These are phyloP conservation scores for Aspergillus viridinutans DNA, from an alignment of 2,329 filamentous ascomycete genomes.

Conservation along the genomic window DNA sequence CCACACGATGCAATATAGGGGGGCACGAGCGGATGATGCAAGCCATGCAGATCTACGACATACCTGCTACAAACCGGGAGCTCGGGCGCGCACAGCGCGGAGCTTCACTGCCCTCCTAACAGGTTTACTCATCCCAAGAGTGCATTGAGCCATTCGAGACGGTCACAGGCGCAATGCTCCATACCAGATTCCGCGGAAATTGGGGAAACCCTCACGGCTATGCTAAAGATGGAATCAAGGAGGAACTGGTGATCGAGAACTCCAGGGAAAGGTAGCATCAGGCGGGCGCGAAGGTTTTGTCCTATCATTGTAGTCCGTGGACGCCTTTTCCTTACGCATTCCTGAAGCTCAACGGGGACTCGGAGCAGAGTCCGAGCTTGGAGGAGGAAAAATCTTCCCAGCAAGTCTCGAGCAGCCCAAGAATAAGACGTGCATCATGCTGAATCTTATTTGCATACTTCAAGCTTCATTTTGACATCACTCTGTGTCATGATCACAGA, in stretches of 20 bases:
- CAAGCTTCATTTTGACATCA: not conserved
- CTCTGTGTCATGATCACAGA: not conserved
- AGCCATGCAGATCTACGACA: slow-evolving; percentile 4
- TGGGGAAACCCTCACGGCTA: slow-evolving; percentile 10
- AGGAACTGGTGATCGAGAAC: slow-evolving; percentile 12
- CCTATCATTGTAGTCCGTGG: slow-evolving; percentile 16
- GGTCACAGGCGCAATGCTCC: slow-evolving; percentile 8
- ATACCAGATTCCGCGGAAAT: slow-evolving; percentile 16
- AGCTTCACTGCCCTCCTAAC: not conserved
- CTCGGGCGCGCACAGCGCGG: not conserved
- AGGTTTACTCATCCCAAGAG: not conserved
- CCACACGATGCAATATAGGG: not conserved
- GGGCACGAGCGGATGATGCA: not conserved
- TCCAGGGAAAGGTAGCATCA: slow-evolving; percentile 9
- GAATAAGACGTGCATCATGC: not conserved
- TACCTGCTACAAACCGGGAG: not conserved
- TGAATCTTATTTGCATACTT: not conserved
- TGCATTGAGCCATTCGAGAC: not conserved
- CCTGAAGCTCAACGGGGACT: slow-evolving; percentile 1
- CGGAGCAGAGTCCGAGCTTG: not conserved
- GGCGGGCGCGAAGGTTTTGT: slow-evolving; percentile 3
- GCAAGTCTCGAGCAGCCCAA: not conserved
- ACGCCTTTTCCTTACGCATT: slow-evolving; percentile 14
- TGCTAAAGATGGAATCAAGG: slow-evolving; percentile 4
- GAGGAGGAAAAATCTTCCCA: not conserved